A percentile compares a stretch with the other conserved stretches of the same genome.
Conservation (phyloP, 2,329 filamentous ascomycete genomes). For the Botryotinia narcissicola region DNA sequence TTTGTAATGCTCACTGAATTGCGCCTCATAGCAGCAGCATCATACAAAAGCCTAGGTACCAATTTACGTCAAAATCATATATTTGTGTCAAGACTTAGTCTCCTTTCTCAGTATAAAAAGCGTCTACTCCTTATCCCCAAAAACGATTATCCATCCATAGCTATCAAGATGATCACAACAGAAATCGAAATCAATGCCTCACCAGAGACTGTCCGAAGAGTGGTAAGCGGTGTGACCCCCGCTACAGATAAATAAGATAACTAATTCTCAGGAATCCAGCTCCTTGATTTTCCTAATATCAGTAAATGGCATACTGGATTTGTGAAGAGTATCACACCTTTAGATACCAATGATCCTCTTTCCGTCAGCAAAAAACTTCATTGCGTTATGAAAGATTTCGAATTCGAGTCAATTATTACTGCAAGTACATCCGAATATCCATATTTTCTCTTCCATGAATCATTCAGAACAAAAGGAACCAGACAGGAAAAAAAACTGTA, state of each 20-base stretch:
- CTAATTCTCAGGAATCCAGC: neutral
- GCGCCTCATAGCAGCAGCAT: neutral
- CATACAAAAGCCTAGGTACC: neutral
- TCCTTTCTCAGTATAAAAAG: neutral
- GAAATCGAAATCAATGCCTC: conserved; percentile 1
- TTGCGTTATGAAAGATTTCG: neutral
- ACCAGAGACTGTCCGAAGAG: neutral
- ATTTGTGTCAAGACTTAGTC: too few relatives aligned
- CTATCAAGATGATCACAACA: conserved; percentile 10
- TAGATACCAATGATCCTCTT: neutral
- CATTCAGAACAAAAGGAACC: neutral
- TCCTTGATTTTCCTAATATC: neutral
- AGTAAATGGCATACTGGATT: neutral
- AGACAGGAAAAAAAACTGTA: neutral
- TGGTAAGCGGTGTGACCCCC: neutral
- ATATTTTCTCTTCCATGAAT: neutral
- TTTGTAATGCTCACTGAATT: neutral
- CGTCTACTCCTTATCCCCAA: neutral
- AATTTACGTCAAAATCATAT: neutral
- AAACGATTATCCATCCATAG: neutral
- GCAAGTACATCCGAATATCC: too few relatives aligned
- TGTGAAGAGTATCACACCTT: neutral
- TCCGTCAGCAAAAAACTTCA: neutral
- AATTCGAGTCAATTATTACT: neutral
- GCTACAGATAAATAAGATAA: neutral